Base-by-base conservation (phyloP, 768 basidiomycete genomes). In the Russula dissimulans region DNA sequence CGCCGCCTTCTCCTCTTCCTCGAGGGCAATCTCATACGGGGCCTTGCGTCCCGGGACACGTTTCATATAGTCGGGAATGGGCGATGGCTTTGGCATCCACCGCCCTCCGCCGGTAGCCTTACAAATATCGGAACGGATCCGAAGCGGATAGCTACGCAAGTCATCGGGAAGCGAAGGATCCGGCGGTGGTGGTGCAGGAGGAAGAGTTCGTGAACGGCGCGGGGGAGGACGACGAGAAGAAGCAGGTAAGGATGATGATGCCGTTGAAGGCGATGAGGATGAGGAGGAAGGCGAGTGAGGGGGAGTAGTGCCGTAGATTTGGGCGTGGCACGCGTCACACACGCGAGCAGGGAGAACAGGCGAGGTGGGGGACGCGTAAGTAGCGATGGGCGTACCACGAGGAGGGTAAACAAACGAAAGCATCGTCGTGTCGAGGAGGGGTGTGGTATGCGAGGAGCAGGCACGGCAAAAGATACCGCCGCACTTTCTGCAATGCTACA, bases 401-500 rank as follows among this genome's bases (percentile, higher is more conserved):
- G 89, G 89, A 1, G 89, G 89, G 46, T 85, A 76, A 49, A 89
- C 72, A 71, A 91, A 89, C 54, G 75, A 69, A 43, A 91, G 83
- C 56, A 78, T 78, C 9, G 87, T 80, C n/a, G 86, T 80, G 68
- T 91, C 89, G 56, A 91, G 79, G 4, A 91, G 81, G 12, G 79
- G 74, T 0, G 85, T 89, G 6, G 76, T 68, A 56, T 79, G 79
- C 6, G 79, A 73, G 1, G 83, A 79, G 69, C 89, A 91, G 6
- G 78, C 71, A 50, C 71, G 70, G 72, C 89, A 91, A 70, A 84
- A 90, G 34, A 91, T 74, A 63, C 87, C 87, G 52, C 89, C 89
- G 65, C 89, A 91, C 69, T 90, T 91, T 70, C 89, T 81, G 72
- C 89, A 91, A 62, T 91, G 89, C 85, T 87, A 45, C n/a, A 38